These are phyloP conservation scores for Neurospora africana DNA, from an alignment of 495 filamentous ascomycete genomes.

Conservation along the genomic window DNA sequence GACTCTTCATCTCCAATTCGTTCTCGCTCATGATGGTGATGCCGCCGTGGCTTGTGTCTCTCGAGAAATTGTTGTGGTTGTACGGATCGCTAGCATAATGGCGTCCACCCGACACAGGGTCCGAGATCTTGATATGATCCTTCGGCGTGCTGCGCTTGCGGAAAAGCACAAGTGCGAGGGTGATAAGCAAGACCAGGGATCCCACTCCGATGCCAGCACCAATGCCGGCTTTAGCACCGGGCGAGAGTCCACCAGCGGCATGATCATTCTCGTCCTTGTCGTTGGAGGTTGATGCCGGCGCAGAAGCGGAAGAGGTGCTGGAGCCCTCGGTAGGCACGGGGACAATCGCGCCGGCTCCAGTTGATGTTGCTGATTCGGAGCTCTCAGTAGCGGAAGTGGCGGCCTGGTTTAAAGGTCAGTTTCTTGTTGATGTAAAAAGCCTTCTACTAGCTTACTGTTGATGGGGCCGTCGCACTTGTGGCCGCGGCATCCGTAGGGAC, in stretches of 20 bases:
- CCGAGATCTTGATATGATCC: constrained; percentile 31
- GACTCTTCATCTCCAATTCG: constrained; percentile 31
- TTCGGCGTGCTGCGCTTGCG: constrained; percentile 19
- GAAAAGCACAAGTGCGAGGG: constrained; percentile 18
- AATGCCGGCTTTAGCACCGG: constrained; percentile 33
- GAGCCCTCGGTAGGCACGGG: constrained; percentile 1
- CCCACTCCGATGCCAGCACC: constrained; percentile 29
- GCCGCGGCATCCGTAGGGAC: neutral
- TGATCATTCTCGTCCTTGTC: neutral
- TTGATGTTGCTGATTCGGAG: neutral
- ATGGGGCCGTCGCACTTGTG: neutral
- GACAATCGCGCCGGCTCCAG: constrained; percentile 3
- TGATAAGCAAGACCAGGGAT: constrained; percentile 16
- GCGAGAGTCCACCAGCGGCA: constrained; percentile 13
- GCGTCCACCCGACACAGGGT: constrained; percentile 29
- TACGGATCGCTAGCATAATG: constrained; percentile 18
- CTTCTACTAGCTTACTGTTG: neutral
- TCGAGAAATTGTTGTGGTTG: constrained; percentile 15
- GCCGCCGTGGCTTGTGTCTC: constrained; percentile 11
- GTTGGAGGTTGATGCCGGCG: constrained; percentile 5
- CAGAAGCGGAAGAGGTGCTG: constrained; percentile 7
- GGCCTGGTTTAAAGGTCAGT: neutral
- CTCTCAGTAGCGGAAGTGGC: neutral
- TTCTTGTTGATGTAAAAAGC: neutral
- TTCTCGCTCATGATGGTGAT: constrained; percentile 1